A percentile compares a stretch with the other conserved stretches of the same genome.
Evolutionary conservation across 2,329 filamentous ascomycete genomes (phyloP).

Genomic region (Drechslerella stenobrocha): DNA sequence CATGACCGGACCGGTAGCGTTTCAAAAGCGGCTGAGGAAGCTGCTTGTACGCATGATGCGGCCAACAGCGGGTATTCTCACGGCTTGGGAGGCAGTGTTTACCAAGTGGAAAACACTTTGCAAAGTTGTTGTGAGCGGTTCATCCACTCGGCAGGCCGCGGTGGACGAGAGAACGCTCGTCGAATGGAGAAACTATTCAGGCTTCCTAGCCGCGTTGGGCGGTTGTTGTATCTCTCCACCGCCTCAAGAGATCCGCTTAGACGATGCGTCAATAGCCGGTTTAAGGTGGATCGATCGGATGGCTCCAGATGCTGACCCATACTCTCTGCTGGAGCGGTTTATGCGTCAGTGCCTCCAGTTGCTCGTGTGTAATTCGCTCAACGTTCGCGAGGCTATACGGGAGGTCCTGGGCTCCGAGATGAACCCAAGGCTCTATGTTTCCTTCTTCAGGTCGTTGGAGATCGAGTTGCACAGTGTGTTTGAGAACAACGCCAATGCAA

Average conservation of each 20-base stretch:
- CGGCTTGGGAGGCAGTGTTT: constrained; percentile 69
- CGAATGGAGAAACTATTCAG: constrained; percentile 71
- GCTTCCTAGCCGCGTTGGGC: constrained; percentile 69
- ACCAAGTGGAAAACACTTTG: constrained; percentile 68
- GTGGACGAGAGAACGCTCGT: constrained; percentile 64
- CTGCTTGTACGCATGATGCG: constrained; percentile 65
- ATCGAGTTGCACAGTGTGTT: constrained; percentile 60
- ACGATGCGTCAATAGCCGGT: constrained; percentile 64
- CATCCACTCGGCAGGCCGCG: constrained; percentile 55
- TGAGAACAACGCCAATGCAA: constrained; percentile 50
- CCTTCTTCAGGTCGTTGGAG: constrained; percentile 68
- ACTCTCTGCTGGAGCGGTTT: constrained; percentile 65
- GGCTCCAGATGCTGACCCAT: constrained; percentile 64
- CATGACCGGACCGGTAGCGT: constrained; percentile 70
- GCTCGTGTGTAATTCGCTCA: constrained; percentile 66
- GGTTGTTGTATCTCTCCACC: constrained; percentile 67
- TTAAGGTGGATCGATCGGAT: constrained; percentile 68
- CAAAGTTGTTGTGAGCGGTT: constrained; percentile 60
- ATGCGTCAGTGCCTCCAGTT: constrained; percentile 68
- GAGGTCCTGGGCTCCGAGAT: constrained; percentile 70
- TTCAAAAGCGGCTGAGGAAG: constrained; percentile 67
- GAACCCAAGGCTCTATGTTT: constrained; percentile 65
- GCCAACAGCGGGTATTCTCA: constrained; percentile 68
- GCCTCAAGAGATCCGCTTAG: constrained; percentile 56
- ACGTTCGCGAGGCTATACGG: constrained; percentile 68